Evolutionary conservation across 257 asterid genomes (phyloP).

Genomic region (Echium plantagineum): DNA sequence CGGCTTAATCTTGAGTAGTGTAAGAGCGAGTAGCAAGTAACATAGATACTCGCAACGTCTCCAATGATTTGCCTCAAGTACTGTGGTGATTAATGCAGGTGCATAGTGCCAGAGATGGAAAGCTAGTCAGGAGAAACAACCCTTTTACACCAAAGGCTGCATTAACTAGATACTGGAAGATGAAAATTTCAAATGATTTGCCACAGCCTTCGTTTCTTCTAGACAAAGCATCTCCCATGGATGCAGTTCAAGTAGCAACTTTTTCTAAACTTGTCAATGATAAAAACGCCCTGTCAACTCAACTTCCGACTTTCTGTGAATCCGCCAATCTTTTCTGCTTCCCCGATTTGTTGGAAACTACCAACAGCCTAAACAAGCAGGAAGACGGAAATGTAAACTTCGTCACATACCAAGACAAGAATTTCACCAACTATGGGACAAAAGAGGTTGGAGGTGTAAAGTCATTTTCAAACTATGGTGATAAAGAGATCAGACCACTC

Average conservation of each 20-base stretch:
- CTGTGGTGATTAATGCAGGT: not conserved
- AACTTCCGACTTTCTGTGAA: constrained; percentile 2
- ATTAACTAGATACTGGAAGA: constrained; percentile 5
- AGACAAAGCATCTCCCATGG: constrained; percentile 2
- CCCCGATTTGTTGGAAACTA: not conserved
- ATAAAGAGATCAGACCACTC: constrained; percentile 4
- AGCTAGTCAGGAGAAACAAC: not conserved
- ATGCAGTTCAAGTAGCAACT: constrained; percentile 1
- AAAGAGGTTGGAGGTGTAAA: constrained; percentile 1
- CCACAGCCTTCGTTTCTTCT: constrained; percentile 6
- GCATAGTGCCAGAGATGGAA: not conserved
- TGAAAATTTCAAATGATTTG: not conserved
- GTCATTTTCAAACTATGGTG: constrained; percentile 8
- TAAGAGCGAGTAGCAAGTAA: too few relatives aligned
- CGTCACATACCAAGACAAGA: not conserved
- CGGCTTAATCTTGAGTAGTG: too few relatives aligned
- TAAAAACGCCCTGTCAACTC: not conserved
- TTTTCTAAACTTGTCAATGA: not conserved
- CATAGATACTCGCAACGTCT: too few relatives aligned
- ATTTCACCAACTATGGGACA: constrained; percentile 10
- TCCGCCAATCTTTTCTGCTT: constrained; percentile 2
- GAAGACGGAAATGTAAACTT: not conserved
- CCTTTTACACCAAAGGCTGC: constrained; percentile 7
- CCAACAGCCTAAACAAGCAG: not conserved
- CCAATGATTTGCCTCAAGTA: too few relatives aligned